Percentiles rank a stretch among this genome's conserved stretches.
These are phyloP conservation scores for Aristolochia fimbriata DNA, from an alignment of 164 flowering plant genomes.

Conservation along the genomic window DNA sequence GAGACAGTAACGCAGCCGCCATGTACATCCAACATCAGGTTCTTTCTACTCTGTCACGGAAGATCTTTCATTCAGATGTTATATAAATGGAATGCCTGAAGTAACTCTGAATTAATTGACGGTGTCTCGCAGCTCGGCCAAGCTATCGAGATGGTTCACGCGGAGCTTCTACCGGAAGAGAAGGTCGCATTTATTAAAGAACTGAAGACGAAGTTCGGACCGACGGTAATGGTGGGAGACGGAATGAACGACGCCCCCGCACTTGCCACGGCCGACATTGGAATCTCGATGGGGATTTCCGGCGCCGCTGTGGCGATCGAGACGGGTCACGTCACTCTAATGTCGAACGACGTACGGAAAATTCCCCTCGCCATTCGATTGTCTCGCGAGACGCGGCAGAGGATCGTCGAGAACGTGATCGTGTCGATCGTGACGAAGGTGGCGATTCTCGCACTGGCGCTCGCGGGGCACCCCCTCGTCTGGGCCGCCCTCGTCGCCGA, in stretches of 20 bases:
- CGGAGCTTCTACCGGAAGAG: conserved; percentile 84
- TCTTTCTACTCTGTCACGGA: not conserved
- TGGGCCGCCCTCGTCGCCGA: conserved; percentile 93
- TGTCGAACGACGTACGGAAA: conserved; percentile 79
- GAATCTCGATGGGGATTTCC: conserved; percentile 91
- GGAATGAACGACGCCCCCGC: conserved; percentile 96
- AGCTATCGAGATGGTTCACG: conserved; percentile 52
- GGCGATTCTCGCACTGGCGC: conserved; percentile 54
- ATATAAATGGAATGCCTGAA: not conserved
- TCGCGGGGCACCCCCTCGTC: conserved; percentile 76
- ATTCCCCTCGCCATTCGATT: conserved; percentile 53
- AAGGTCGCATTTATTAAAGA: conserved; percentile 50
- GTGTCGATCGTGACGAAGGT: conserved; percentile 57
- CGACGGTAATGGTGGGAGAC: conserved; percentile 85
- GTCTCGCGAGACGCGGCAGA: conserved; percentile 36
- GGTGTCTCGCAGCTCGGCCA: conserved; percentile 51
- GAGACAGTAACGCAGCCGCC: conserved; percentile 76
- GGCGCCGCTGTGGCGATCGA: conserved; percentile 90
- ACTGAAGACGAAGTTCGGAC: conserved; percentile 38
- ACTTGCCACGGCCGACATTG: conserved; percentile 76
- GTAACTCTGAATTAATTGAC: not conserved
- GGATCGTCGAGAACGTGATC: conserved; percentile 49
- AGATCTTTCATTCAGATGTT: not conserved
- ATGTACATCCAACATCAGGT: conserved; percentile 68
- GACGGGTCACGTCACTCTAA: conserved; percentile 69